Evolutionary conservation across 345 rosid species (phyloP).

Genomic region (Adansonia digitata): DNA sequence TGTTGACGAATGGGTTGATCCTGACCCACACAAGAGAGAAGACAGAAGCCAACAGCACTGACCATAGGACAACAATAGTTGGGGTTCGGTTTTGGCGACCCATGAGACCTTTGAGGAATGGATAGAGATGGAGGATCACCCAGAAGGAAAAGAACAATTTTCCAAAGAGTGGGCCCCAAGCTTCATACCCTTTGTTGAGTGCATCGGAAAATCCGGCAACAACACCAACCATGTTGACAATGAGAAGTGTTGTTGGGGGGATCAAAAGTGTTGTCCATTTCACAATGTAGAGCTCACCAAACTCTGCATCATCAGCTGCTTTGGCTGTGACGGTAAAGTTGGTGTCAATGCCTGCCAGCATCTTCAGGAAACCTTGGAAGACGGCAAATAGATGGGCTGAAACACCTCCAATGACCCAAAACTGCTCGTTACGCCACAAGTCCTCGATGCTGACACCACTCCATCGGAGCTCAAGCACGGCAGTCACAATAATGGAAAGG

Average conservation of each 20-base stretch:
- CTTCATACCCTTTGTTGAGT: constrained; percentile 88
- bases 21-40: constrained; percentile 96
- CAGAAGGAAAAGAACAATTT: constrained; percentile 92
- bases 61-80: constrained; percentile 91
- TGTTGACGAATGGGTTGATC: constrained; percentile 70
- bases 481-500: constrained; percentile 74
- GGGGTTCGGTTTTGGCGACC: constrained; percentile 97
- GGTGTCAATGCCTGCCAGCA: constrained; percentile 90
- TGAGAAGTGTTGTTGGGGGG: constrained; percentile 86
- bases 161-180: constrained; percentile 98
- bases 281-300: constrained; percentile 87
- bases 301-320: constrained; percentile 81
- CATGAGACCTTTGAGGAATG: constrained; percentile 99
- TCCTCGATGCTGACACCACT: constrained; percentile 95
- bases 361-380: constrained; percentile 89
- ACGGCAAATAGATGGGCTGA: constrained; percentile 96
- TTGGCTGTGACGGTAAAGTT: constrained; percentile 96
- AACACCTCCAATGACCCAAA: constrained; percentile 98
- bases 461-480: constrained; percentile 91
- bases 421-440: constrained; percentile 88
- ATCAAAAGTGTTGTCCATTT: constrained; percentile 95
- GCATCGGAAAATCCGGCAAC: constrained; percentile 99
- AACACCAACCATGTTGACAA: constrained; percentile 84
- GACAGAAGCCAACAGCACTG: constrained; percentile 88
- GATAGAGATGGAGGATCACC: constrained; percentile 96